These are phyloP conservation scores for Pseudophaeomoniella oleicola DNA, from an alignment of 2,329 filamentous ascomycete species.

Conservation along the genomic window DNA sequence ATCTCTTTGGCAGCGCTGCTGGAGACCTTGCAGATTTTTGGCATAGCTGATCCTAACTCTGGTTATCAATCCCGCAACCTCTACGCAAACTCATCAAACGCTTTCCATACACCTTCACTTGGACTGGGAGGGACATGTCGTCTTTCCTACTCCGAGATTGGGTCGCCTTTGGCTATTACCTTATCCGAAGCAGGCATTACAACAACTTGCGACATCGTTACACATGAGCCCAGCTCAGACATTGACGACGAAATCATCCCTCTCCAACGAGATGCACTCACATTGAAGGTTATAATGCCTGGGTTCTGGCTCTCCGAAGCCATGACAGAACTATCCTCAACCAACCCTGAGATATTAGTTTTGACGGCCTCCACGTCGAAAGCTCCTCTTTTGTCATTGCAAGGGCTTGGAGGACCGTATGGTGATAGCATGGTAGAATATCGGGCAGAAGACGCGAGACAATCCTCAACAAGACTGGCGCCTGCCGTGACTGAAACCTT, in stretches of 20 bases:
- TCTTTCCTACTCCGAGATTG: slow-evolving; percentile 59
- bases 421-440: slow-evolving; percentile 49
- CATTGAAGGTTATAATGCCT: slow-evolving; percentile 93
- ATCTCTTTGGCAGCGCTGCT: slow-evolving; percentile 76
- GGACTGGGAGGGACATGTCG: slow-evolving; percentile 78
- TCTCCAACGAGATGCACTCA: slow-evolving; percentile 63
- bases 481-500: slow-evolving; percentile 35
- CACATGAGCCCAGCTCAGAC: slow-evolving; percentile 46
- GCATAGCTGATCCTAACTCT: slow-evolving; percentile 50
- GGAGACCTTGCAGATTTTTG: slow-evolving; percentile 91
- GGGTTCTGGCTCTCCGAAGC: slow-evolving; percentile 36
- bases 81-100: slow-evolving; percentile 37
- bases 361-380: slow-evolving; percentile 46
- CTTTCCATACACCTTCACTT: slow-evolving; percentile 70
- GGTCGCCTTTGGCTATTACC: slow-evolving; percentile 68
- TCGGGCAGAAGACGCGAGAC: slow-evolving; percentile 28
- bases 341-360: slow-evolving; percentile 58
- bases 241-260: slow-evolving; percentile 73
- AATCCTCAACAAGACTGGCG: slow-evolving; percentile 19
- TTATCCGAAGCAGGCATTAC: slow-evolving; percentile 76
- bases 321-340: slow-evolving; percentile 39
- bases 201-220: slow-evolving; percentile 79
- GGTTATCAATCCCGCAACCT: slow-evolving; percentile 18
- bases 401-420: slow-evolving; percentile 44
- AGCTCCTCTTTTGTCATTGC: slow-evolving; percentile 61